Conservation (phyloP, 2,329 filamentous ascomycete genomes). For the Gliomastix tumulicola region DNA sequence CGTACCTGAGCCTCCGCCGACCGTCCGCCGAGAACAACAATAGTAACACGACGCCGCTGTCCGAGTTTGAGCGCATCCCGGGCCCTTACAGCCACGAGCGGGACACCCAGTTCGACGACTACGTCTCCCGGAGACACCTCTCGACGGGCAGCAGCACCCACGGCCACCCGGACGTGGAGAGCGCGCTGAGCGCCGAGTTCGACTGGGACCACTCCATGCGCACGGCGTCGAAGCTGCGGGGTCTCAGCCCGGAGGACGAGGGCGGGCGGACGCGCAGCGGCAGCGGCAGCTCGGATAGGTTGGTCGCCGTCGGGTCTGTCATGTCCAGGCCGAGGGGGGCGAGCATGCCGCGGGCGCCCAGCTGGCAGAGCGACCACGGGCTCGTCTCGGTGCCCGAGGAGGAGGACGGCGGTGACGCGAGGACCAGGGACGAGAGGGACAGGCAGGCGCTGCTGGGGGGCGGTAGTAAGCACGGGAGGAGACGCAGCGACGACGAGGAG, state of each 20-base stretch:
- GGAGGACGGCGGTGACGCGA: slow-evolving; percentile 22
- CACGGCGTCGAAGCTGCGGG: slow-evolving; percentile 3
- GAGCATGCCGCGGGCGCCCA: slow-evolving; percentile 19
- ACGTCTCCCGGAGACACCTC: slow-evolving; percentile 30
- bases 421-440: slow-evolving; percentile 8
- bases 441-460: slow-evolving; percentile 19
- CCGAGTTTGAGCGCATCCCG: neutral
- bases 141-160: slow-evolving; percentile 18
- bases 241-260: slow-evolving; percentile 1
- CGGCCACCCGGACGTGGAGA: slow-evolving; percentile 17
- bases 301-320: no score
- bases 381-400: slow-evolving; percentile 32
- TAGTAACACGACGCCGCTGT: neutral
- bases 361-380: slow-evolving; percentile 27
- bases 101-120: slow-evolving; percentile 40
- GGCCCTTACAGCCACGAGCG: slow-evolving; percentile 34
- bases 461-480: slow-evolving; percentile 8
- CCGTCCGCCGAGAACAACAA: neutral
- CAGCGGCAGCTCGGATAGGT: neutral
- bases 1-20: slow-evolving; percentile 20
- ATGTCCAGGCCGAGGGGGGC: slow-evolving; percentile 13
- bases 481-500: slow-evolving; percentile 10
- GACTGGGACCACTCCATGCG: slow-evolving; percentile 10
- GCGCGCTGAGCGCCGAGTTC: slow-evolving; percentile 22
- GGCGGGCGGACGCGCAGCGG: neutral